phyloP scores from a whole-genome alignment of 805 yeast species.

The Priceomyces melissophilus region DNA sequence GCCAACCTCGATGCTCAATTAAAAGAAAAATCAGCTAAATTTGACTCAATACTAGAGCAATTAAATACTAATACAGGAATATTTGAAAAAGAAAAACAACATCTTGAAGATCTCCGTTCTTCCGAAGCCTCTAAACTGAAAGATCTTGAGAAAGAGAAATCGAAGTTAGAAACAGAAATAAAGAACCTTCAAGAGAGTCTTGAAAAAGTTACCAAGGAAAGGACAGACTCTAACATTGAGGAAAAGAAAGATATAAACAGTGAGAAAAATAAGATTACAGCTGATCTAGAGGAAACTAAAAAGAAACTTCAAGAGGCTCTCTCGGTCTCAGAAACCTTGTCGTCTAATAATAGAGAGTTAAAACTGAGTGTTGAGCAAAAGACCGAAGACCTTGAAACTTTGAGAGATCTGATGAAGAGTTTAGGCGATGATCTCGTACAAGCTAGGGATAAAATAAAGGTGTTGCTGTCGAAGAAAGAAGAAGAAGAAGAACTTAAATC shows the following conservation, averaged over 20 bases:
- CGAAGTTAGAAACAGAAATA: not conserved
- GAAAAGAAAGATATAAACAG: not conserved
- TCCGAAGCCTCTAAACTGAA: not conserved
- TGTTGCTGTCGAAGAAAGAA: not conserved
- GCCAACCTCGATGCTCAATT: too few relatives aligned
- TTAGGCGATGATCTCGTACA: conserved; percentile 79
- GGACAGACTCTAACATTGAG: not conserved
- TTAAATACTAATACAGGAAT: too few relatives aligned
- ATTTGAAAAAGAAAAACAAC: too few relatives aligned
- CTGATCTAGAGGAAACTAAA: not conserved
- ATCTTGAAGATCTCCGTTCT: too few relatives aligned
- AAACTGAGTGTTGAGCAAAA: conserved; percentile 37
- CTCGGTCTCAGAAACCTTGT: conserved; percentile 9
- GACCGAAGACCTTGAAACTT: conserved; percentile 60
- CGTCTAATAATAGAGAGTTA: conserved; percentile 13
- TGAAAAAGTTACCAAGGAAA: not conserved
- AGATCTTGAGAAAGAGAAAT: conserved; percentile 1
- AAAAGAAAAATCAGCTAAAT: too few relatives aligned
- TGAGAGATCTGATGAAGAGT: conserved; percentile 71
- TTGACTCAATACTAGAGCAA: too few relatives aligned
- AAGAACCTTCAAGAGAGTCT: not conserved
- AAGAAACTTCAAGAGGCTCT: not conserved
- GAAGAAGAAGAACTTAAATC: not conserved
- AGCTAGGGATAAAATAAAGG: conserved; percentile 45
- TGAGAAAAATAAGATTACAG: not conserved